These are phyloP conservation scores for Megacollybia marginata DNA, from an alignment of 768 basidiomycete species.

Conservation along the genomic window DNA sequence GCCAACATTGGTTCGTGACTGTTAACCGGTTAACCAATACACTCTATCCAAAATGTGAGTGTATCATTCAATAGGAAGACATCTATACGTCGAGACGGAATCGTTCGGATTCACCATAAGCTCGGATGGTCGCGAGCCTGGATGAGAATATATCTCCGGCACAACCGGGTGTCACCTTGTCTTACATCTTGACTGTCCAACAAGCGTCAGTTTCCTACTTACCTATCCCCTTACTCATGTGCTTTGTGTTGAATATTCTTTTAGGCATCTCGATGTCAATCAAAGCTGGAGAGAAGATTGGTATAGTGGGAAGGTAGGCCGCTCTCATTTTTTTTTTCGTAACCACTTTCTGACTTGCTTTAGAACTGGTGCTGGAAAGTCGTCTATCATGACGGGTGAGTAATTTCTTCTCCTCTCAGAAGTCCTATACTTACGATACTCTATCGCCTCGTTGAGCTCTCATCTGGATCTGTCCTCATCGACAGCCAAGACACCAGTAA, in stretches of 20 bases:
- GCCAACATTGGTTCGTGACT: conserved; percentile 84
- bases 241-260: conserved; percentile 77
- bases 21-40: conserved; percentile 88
- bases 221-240: conserved; percentile 66
- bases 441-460: conserved; percentile 77
- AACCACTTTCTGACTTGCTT: not conserved
- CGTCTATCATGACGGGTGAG: conserved; percentile 79
- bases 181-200: too few relatives aligned
- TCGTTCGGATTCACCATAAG: too few relatives aligned
- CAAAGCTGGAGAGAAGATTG: conserved; percentile 79
- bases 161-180: too few relatives aligned
- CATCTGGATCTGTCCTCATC: conserved; percentile 66
- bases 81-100: too few relatives aligned
- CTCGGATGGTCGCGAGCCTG: too few relatives aligned
- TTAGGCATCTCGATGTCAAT: conserved; percentile 71
- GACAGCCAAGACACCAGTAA: conserved; percentile 84
- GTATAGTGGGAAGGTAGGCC: too few relatives aligned
- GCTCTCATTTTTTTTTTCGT: conserved; percentile 25
- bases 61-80: too few relatives aligned
- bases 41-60: conserved; percentile 40
- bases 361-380: conserved; percentile 84
- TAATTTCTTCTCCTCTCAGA: conserved; percentile 24
- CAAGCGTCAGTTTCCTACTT: too few relatives aligned
- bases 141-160: conserved; percentile 49
- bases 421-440: conserved; percentile 45